Base-by-base conservation (phyloP, 2,329 filamentous ascomycete species). In the Elsinoe fawcettii region DNA sequence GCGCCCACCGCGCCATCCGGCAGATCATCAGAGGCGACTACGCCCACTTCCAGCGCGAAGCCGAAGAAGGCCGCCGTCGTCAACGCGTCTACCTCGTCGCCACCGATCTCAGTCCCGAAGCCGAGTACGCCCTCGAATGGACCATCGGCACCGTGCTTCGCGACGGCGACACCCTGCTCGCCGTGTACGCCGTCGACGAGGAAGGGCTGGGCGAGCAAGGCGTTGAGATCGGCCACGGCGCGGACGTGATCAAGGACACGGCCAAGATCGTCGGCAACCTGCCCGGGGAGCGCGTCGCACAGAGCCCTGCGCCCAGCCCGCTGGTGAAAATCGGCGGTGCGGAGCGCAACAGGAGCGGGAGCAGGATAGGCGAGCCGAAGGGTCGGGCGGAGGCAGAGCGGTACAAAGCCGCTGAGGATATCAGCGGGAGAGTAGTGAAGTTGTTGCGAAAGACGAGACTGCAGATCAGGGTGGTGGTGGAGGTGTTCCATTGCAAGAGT, bases 401-500 rank as follows among this genome's bases (percentile, higher is more conserved):
- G 30, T 82, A 85, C 58, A 82, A 84, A 64, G 90, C 90, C 0
- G 83, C 92, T n/a, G 83, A 90, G 61, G 83, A 86, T 58, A 90
- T 99, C 60, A 91, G 89, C 1, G 83, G 92, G 57, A 83, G 87
- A 32, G 89, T 95, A 56, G 81, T 93, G n/a, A 87, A 86, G 63
- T 75, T 97, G 46, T 74, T 99, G 59, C 82, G 92, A 60, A 96
- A 95, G 78, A 99, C 93, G 0, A 83, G 88, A 62, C 77, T 99
- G 59, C 92, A 99, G 70, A 91, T 96, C 51, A 84, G 90, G 58
- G 88, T 96, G 49, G 90, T 96, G 53, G 86, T 99, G 32, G 93
- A 99, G 73, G 92, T 97, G 25, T 86, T 99, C 63, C 93, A 97
- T 73, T 97, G 93, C 84, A 97, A 96, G 78, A 96, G 88, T 67